Evolutionary conservation across 352 stramenopile species (phyloP).

Genomic region (Blastocystis sp.): DNA sequence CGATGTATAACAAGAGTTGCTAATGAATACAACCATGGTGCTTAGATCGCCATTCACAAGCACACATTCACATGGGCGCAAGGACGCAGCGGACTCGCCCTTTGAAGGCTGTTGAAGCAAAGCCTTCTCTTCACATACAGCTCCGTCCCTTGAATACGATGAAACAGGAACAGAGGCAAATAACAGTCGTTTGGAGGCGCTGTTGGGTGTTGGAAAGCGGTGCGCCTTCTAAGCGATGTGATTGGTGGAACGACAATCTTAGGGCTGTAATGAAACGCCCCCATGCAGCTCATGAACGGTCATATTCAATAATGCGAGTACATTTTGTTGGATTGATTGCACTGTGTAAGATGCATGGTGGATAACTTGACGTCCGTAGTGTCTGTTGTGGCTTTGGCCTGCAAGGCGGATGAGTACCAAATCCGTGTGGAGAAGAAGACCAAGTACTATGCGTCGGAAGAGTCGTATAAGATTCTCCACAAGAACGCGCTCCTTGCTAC

Average conservation of each 20-base stretch:
- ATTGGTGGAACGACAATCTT: constrained; percentile 36
- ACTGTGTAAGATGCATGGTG: background rate
- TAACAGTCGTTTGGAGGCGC: too few species aligned
- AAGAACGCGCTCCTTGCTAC: constrained; percentile 34
- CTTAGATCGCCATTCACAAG: too few species aligned
- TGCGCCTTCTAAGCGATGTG: background rate
- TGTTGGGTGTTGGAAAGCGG: background rate
- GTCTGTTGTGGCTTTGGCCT: constrained; percentile 1
- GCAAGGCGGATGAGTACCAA: constrained; percentile 10
- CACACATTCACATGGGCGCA: too few species aligned
- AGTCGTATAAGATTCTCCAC: constrained; percentile 62
- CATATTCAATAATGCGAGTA: constrained; percentile 14
- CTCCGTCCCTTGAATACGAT: too few species aligned
- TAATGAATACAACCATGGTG: too few species aligned
- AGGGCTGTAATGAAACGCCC: constrained; percentile 15
- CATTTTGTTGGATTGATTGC: background rate
- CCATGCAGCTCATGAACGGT: background rate
- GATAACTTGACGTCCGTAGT: constrained; percentile 16
- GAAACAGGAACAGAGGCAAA: too few species aligned
- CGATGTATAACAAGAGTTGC: too few species aligned
- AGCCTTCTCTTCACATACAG: too few species aligned
- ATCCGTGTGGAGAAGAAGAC: constrained; percentile 62
- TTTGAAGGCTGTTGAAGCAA: too few species aligned
- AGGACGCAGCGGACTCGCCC: too few species aligned
- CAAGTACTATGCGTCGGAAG: background rate